Base-by-base conservation (phyloP, 768 basidiomycete species). In the Thelephora ganbajun region DNA sequence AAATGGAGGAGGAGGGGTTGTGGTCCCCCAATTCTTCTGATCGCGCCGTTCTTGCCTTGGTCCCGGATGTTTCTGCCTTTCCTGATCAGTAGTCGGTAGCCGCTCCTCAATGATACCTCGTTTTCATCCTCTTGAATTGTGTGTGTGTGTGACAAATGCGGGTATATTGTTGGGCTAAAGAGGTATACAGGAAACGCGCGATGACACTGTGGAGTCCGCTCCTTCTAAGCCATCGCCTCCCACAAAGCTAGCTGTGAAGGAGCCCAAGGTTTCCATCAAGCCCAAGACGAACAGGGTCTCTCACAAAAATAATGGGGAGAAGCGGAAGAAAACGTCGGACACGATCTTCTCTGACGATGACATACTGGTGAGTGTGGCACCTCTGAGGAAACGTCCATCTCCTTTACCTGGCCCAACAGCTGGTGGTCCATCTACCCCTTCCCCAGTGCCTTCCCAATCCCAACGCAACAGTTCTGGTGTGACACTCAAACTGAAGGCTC, bases 331-430 rank as follows among this genome's bases (percentile, higher is more conserved):
- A 11, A 13, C 13, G 42, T 41, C 33, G 13, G 46, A 37, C 43
- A 22, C 23, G 48, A 52, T 20, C 30, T 36, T 26, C 22, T 35
- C 54, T 13, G 77, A 83, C 26, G 80, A 81, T 45, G 82, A 82
- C 39, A 70, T 84, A 35, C 62, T 87, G 50, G 67, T 72, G 26
- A 65, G 80, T 33, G 77, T 79, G 5, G 67, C 76, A 1, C 77
- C 83, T 23, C 64, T 73, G 4, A 84, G 84, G 66, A 83, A 67
- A 44, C 49, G 49, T 22, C 50, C 52, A 18, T 48, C 51, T 23
- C 54, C 56, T 35, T 30, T 30, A 30, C 26, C 9, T 9, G 26
- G 26, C 26, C 26, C 26, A 30, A 30, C 26, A 4, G 53, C 50
- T 14, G 51, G 62, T n/a, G 49, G 47, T 7, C 50, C 56, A n/a